phyloP scores from a whole-genome alignment of 148 eudicot species.

The Dysphania ambrosioides region DNA sequence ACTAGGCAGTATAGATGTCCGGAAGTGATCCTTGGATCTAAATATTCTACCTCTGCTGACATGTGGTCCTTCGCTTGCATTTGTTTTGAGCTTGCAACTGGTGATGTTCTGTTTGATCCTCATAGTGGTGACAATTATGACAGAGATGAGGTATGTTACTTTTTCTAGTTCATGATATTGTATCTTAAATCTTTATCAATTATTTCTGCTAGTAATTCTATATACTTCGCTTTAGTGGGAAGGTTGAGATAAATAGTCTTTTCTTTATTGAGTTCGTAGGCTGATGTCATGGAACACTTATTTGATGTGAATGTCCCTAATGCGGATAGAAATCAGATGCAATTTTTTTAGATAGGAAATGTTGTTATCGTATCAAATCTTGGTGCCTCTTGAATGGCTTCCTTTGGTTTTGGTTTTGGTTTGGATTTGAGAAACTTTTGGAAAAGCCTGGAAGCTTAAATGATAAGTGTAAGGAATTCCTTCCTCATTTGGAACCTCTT shows the following conservation, averaged over 20 bases:
- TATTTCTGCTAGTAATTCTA: not conserved
- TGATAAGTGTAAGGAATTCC: too few species aligned
- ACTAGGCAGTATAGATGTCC: slow-evolving; percentile 97
- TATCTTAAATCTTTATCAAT: slow-evolving; percentile 5
- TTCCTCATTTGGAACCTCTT: too few species aligned
- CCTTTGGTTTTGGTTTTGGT: too few species aligned
- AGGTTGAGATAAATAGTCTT: not conserved
- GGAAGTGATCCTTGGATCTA: slow-evolving; percentile 86
- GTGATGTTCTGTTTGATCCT: slow-evolving; percentile 97
- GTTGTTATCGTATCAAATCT: too few species aligned
- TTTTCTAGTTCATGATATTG: not conserved
- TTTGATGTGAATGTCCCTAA: not conserved
- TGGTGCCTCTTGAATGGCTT: too few species aligned
- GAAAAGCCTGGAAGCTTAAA: too few species aligned
- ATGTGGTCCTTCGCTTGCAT: slow-evolving; percentile 99
- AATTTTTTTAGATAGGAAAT: too few species aligned
- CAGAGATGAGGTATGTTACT: slow-evolving; percentile 76
- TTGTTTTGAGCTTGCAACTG: slow-evolving; percentile 94
- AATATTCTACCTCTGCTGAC: slow-evolving; percentile 87
- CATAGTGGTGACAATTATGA: slow-evolving; percentile 88
- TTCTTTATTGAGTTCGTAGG: not conserved
- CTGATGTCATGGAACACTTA: not conserved
- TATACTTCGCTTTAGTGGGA: not conserved
- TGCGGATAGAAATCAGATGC: not conserved
- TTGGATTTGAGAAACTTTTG: too few species aligned